Evolutionary conservation across 1,139 yeast species (phyloP), one percentile per base, ranked within the genome.

Genomic region (Saccharomyces hybrid): DNA sequence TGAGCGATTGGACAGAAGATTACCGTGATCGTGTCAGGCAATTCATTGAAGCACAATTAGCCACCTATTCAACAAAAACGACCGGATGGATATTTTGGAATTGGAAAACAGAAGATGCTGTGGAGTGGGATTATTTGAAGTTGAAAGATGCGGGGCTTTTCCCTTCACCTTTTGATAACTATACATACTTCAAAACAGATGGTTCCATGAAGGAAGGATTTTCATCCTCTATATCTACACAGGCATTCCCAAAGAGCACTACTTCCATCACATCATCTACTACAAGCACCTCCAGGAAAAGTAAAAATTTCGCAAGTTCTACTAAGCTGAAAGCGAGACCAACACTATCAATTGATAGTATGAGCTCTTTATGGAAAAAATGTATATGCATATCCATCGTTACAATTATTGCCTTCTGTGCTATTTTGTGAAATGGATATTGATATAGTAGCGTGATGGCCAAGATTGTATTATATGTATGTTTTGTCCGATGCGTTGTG

Each of bases 61-160:
- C 78, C 55, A 74, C 78, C 21, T 80, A 78, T 63, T 66, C 69
- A n/a, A 53, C 58, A 28, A 59, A 70, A 53, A 69, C 75, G 41
- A 72, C 72, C 4, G 88, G 88, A 2, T 83, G 86, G 86, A 80
- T 81, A 34, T 83, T 83, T 64, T 83, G 88, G 88, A 80, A 83
- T 65, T 83, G 79, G 76, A 83, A 83, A 68, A 82, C 87, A 2
- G 88, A 83, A 64, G 71, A 71, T 52, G 74, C 82, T 5, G 73
- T 79, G 38, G 87, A 82, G 67, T 83, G 88, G 88, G 87, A 82
- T 64, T 81, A 81, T 67, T 65, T 73, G 60, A 71, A 77, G 58
- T 74, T 84, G 58, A 77, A 79, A 9, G 69, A 74, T 19, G 67
- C 76, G 38, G 77, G 72, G 3, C 68, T 84, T 54, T 79, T 84